These are phyloP conservation scores for Colletotrichum lupini DNA, from an alignment of 2,329 filamentous ascomycete species.

Conservation along the genomic window DNA sequence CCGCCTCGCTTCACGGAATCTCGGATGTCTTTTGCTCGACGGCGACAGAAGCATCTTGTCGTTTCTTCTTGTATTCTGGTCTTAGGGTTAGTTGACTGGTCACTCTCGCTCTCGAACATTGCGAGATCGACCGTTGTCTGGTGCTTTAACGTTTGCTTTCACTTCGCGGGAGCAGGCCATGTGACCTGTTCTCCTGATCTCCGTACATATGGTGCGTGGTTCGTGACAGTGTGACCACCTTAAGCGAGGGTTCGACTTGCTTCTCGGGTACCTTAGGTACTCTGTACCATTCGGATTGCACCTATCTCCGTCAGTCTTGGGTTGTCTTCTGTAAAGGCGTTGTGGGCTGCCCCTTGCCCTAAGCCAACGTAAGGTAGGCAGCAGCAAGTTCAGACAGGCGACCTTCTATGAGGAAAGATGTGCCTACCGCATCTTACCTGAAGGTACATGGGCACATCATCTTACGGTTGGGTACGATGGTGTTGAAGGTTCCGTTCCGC, in stretches of 20 bases:
- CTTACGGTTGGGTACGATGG: not conserved
- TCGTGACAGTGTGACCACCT: not conserved
- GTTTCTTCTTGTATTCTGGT: not conserved
- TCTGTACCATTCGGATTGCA: not conserved
- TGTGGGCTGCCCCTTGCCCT: not conserved
- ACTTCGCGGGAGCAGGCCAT: not conserved
- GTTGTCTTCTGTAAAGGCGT: not conserved
- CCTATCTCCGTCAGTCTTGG: not conserved
- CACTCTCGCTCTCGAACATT: not conserved
- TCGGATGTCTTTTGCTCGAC: slow-evolving; percentile 6
- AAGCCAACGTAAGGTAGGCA: not conserved
- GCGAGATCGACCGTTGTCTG: not conserved
- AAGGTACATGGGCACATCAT: not conserved
- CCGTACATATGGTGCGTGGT: not conserved
- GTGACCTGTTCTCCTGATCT: not conserved
- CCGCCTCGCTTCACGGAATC: not conserved
- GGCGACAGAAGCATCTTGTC: not conserved
- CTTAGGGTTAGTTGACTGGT: not conserved
- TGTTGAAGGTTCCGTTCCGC: not conserved
- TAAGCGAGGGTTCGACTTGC: not conserved
- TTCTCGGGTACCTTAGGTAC: not conserved
- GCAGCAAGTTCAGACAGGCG: not conserved
- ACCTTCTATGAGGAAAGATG: not conserved
- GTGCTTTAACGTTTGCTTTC: not conserved
- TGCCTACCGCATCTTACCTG: not conserved